Conservation (phyloP, 768 basidiomycete genomes). For the Podaxis mareebaensis region DNA sequence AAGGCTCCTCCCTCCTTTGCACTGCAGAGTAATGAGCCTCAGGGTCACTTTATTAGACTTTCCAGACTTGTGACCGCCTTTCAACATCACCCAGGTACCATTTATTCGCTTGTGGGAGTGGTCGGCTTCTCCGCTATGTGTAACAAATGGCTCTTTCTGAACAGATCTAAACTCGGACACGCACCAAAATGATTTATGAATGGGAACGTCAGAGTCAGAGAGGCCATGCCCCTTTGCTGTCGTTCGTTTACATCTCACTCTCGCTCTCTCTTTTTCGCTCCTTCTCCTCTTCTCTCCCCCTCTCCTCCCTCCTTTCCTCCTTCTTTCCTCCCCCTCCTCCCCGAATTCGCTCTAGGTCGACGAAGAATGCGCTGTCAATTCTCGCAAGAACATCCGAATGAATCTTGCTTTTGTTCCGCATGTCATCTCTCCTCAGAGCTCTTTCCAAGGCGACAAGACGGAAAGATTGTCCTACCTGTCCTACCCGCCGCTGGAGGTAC, state of each 20-base stretch:
- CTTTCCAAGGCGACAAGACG: conserved; percentile 17
- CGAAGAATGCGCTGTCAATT: conserved; percentile 11
- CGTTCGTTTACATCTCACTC: conserved; percentile 15
- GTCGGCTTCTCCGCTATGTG: conserved; percentile 14
- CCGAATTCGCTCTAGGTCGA: neutral
- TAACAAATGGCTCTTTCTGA: conserved; percentile 10
- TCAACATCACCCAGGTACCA: conserved; percentile 14
- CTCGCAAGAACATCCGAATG: conserved; percentile 13
- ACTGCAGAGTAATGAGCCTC: conserved; percentile 12
- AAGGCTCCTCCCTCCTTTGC: conserved; percentile 6
- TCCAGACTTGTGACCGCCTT: conserved; percentile 16
- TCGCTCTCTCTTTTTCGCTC: conserved; percentile 7
- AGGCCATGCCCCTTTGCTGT: conserved; percentile 16
- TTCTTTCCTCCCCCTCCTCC: neutral
- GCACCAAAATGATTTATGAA: conserved; percentile 18
- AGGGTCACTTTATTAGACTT: conserved; percentile 16
- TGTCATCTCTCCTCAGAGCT: conserved; percentile 17
- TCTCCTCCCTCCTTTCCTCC: neutral
- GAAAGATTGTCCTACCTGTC: conserved; percentile 13
- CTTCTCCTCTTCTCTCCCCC: neutral
- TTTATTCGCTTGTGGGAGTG: conserved; percentile 15
- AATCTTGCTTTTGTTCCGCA: conserved; percentile 14
- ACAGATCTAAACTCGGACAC: conserved; percentile 13
- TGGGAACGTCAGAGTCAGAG: conserved; percentile 15
- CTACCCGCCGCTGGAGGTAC: conserved; percentile 5